Evolutionary conservation across 371 early-diverging fungal species (phyloP).

Genomic region (Sporodiniella umbellata): DNA sequence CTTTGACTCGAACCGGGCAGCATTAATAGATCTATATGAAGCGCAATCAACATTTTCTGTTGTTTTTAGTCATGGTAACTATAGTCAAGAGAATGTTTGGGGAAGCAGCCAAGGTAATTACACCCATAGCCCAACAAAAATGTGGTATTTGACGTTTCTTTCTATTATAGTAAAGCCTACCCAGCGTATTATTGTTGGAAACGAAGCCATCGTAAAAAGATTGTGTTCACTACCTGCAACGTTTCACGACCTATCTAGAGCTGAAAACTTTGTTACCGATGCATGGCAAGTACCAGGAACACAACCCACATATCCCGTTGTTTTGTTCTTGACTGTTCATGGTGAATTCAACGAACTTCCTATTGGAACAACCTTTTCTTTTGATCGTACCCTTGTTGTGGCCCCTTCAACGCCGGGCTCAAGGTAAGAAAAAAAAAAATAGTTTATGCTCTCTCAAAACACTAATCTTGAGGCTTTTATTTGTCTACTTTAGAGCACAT

Average conservation of each 20-base stretch:
- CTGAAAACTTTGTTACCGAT: conserved; percentile 48
- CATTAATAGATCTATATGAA: conserved; percentile 36
- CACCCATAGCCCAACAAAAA: background rate
- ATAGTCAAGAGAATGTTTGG: conserved; percentile 29
- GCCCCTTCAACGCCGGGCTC: conserved; percentile 54
- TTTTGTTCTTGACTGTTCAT: conserved; percentile 45
- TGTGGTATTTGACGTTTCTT: background rate
- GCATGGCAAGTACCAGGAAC: conserved; percentile 50
- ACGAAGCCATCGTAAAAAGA: conserved; percentile 33
- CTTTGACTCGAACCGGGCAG: conserved; percentile 37
- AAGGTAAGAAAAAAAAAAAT: no score
- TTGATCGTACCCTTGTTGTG: conserved; percentile 55
- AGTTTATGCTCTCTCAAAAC: background rate
- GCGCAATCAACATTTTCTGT: conserved; percentile 31
- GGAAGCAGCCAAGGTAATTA: conserved; percentile 32
- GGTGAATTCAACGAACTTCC: conserved; percentile 55
- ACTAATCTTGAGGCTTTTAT: no score
- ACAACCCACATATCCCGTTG: conserved; percentile 22
- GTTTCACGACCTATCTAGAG: conserved; percentile 37
- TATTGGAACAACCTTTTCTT: conserved; percentile 29
- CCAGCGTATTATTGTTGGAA: conserved; percentile 12
- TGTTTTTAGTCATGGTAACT: conserved; percentile 21
- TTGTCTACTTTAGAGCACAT: conserved; percentile 44
- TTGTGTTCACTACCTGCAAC: conserved; percentile 49
- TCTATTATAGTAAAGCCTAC: background rate